Base-by-base conservation (phyloP, 495 filamentous ascomycete species). In the Penicillium longicatenatum region DNA sequence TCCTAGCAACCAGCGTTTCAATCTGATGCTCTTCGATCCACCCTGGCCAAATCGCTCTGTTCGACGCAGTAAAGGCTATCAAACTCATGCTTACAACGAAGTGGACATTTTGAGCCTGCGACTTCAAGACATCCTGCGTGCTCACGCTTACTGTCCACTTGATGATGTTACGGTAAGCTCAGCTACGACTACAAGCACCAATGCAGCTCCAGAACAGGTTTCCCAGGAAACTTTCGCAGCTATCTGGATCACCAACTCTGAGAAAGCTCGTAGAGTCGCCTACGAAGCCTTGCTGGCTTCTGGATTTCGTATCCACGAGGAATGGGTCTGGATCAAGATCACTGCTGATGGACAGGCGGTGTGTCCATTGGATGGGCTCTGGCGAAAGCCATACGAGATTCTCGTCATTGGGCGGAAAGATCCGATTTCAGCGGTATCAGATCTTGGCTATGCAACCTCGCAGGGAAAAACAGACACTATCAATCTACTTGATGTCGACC, bases 21-120 rank as follows among this genome's bases (percentile, higher is more conserved):
- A 93, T 67, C 75, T 97, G 37, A 82, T 97, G 46, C 71, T 97
- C 22, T 80, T 98, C 8, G 94, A 98, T 68, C 94, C 94, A 19
- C 94, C 94, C 3, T 98, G 93, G 93, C 88, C 91, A 2, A 97
- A 96, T 66, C 81, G 84, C n/a, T 96, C 92, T 21, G 94, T 87
- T 10, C 81, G 82, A 51, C 84, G 93, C 17, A 87, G 86, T 50
- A 72, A 74, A 14, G 77, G 81, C 19, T 97, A 97, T 70, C 59
- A 67, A 1, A 86, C 83, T n/a, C 75, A 79, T 12, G 62, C 74
- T 9, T 73, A 76, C 47, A 50, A 58, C 9, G 71, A 72, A 24
- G 68, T 71, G 52, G 67, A 73, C 5, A 7, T 52, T 9, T 63
- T 79, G 3, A 70, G 67, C 12, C 29, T 62, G 20, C 51, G 59